Evolutionary conservation across 495 filamentous ascomycete species (phyloP).

Genomic region (Amniculicola lignicola): DNA sequence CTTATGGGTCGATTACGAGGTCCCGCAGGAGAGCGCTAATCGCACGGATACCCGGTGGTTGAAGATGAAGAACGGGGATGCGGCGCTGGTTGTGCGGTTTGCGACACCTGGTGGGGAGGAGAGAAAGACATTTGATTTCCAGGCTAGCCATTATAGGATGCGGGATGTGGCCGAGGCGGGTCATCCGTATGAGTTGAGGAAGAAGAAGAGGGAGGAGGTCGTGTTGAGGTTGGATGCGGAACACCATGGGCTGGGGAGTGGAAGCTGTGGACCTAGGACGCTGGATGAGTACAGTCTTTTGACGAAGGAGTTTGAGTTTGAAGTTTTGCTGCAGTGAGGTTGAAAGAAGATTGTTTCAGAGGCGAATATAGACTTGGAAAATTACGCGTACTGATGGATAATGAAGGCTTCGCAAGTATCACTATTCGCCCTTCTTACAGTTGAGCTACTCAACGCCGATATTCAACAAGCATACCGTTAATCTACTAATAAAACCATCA

Average conservation of each 20-base stretch:
- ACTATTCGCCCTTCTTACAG: too few relatives aligned
- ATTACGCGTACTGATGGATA: neutral
- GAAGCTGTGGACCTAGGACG: constrained; percentile 58
- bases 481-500: too few relatives aligned
- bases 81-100: constrained; percentile 44
- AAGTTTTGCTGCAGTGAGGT: constrained; percentile 16
- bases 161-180: constrained; percentile 53
- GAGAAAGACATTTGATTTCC: constrained; percentile 53
- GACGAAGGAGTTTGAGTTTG: constrained; percentile 39
- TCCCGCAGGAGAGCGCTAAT: constrained; percentile 63
- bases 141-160: constrained; percentile 51
- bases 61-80: constrained; percentile 40
- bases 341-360: neutral
- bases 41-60: constrained; percentile 60
- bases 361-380: neutral
- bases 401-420: neutral
- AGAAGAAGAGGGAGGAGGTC: constrained; percentile 50
- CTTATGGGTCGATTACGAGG: constrained; percentile 58
- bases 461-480: too few relatives aligned
- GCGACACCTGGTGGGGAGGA: constrained; percentile 31
- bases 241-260: constrained; percentile 58
- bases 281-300: constrained; percentile 50
- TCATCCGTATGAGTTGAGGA: constrained; percentile 61
- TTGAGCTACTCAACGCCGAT: too few relatives aligned
- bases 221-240: constrained; percentile 57